Conservation (phyloP, 257 asterid species). For the Osmanthus fragrans region DNA sequence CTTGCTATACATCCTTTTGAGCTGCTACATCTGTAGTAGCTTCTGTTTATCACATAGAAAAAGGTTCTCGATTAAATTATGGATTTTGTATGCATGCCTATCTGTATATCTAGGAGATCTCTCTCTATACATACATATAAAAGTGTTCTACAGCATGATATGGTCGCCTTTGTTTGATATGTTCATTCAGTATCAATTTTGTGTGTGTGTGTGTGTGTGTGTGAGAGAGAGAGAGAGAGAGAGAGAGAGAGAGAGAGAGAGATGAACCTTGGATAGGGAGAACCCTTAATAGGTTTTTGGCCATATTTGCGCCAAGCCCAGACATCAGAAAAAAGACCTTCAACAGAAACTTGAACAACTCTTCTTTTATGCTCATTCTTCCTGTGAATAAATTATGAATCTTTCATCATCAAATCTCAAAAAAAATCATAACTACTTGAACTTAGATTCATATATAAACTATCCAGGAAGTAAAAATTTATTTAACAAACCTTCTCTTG, state of each 20-base stretch:
- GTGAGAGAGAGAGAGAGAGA: neutral
- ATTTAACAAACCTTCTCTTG: constrained; percentile 64
- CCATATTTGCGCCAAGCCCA: constrained; percentile 99
- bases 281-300: constrained; percentile 96
- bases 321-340: constrained; percentile 70
- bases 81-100: neutral
- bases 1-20: constrained; percentile 89
- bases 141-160: too few relatives aligned
- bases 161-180: too few relatives aligned
- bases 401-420: neutral
- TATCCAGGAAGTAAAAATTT: neutral
- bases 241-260: neutral
- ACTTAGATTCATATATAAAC: neutral
- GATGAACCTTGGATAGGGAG: constrained; percentile 87
- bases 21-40: constrained; percentile 96
- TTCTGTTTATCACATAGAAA: constrained; percentile 44
- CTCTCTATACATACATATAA: too few relatives aligned
- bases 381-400: constrained; percentile 34
- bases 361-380: constrained; percentile 83
- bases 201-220: too few relatives aligned
- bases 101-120: too few relatives aligned
- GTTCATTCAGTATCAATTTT: too few relatives aligned
- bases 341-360: constrained; percentile 64
- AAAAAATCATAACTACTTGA: neutral
- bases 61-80: neutral